Evolutionary conservation across 148 eudicot genomes (phyloP).

Genomic region (Polygonum aviculare): DNA sequence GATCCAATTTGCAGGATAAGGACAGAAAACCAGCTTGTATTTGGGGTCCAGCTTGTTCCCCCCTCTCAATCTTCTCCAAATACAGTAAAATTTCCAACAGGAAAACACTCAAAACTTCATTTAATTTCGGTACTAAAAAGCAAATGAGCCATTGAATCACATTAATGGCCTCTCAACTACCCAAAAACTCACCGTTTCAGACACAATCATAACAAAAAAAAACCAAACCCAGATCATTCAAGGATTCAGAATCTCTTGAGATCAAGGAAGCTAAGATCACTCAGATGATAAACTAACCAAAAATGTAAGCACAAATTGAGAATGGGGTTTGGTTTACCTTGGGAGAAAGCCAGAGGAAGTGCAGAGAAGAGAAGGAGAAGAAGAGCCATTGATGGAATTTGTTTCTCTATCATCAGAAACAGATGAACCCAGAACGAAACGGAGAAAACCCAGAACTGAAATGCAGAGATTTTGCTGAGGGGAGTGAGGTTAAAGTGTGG

Average conservation of each 20-base stretch:
- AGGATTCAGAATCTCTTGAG: background rate
- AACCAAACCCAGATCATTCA: background rate
- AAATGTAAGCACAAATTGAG: background rate
- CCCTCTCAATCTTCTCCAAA: background rate
- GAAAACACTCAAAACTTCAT: background rate
- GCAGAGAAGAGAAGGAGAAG: background rate
- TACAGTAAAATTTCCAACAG: background rate
- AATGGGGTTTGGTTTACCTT: background rate
- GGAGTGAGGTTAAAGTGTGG: background rate
- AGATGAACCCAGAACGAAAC: too few species aligned
- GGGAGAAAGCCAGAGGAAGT: background rate
- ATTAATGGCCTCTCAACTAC: background rate
- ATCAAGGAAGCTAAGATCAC: background rate
- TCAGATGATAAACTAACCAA: background rate
- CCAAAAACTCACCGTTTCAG: background rate
- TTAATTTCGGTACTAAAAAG: background rate
- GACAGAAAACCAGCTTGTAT: conserved; percentile 5
- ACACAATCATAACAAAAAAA: background rate
- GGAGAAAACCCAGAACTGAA: background rate
- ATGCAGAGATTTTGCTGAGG: background rate
- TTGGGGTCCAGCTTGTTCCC: background rate
- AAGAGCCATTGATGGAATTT: background rate
- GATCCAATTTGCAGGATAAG: conserved; percentile 1
- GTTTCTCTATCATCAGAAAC: background rate
- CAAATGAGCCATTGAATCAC: background rate